Evolutionary conservation across 2,329 filamentous ascomycete genomes (phyloP), one percentile per base, ranked within the genome.

Genomic region (Coniochaeta sp.): DNA sequence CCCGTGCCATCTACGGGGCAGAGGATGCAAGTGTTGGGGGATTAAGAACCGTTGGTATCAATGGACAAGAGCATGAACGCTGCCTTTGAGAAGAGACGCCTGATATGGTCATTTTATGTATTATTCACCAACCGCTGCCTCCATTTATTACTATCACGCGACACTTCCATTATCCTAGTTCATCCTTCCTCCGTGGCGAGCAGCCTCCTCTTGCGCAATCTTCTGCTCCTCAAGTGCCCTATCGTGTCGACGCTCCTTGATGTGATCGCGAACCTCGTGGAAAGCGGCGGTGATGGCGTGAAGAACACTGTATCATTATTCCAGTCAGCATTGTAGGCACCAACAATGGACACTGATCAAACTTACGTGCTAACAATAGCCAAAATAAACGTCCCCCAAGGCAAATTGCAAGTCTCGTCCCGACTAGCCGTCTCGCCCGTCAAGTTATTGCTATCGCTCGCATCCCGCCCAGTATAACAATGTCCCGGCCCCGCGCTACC

Each of bases 311-410:
- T 20, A n/a, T n/a, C 6, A n/a, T 8, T 12, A 6, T 4, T 13
- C 18, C n/a, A 40, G 16, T 47, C 28, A 47, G 42, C 24, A 47
- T 47, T 10, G 3, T 20, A 16, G 16, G 24, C 42, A 12, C 22
- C 6, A 35, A 10, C 20, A 22, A 49, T 22, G 47, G 26, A 32
- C 22, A 48, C 3, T 7, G 8, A n/a, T 27, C 42, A 26, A 40
- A 69, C 70, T 67, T 63, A 73, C 70, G 70, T 73, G 67, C 67
- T 71, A 51, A 73, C 57, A 42, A 74, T 73, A 7, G 71, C 70
- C 52, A 73, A 51, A 9, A 71, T 64, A 53, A 74, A 74, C 0
- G 68, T 71, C 0, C 67, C 71, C 60, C 68, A 72, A 1, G 69
- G 69, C 30, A 74, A 52, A 38, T 67, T 65, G 56, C 71, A 74